These are phyloP conservation scores for Epichloe typhina DNA, from an alignment of 2,329 filamentous ascomycete genomes.

Conservation along the genomic window DNA sequence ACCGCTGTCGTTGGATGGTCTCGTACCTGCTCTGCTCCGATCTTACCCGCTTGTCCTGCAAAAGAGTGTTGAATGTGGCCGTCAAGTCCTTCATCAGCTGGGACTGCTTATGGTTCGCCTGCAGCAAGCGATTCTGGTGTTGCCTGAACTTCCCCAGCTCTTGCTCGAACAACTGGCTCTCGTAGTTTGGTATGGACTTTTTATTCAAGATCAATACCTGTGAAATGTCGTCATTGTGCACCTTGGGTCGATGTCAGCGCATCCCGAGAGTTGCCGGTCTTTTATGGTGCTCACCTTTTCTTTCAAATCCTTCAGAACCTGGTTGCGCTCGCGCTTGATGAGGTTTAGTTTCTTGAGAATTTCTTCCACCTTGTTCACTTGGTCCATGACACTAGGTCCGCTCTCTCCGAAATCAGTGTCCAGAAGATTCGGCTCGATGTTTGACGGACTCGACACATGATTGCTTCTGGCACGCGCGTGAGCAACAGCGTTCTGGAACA, in stretches of 20 bases:
- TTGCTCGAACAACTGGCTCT: constrained; percentile 82
- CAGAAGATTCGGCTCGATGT: constrained; percentile 63
- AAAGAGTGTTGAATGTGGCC: constrained; percentile 67
- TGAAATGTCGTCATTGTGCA: constrained; percentile 92
- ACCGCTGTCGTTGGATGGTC: constrained; percentile 68
- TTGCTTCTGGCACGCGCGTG: constrained; percentile 58
- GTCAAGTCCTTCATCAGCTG: constrained; percentile 92
- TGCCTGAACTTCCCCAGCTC: constrained; percentile 96
- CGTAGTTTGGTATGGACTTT: constrained; percentile 85
- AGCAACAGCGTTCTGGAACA: constrained; percentile 79
- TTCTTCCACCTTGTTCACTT: constrained; percentile 80
- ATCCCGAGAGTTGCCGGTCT: background rate
- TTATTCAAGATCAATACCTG: constrained; percentile 97
- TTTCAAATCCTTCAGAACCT: constrained; percentile 92
- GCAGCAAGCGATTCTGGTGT: constrained; percentile 79
- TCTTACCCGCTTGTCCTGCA: constrained; percentile 88
- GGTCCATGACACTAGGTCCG: constrained; percentile 68
- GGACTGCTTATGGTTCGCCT: constrained; percentile 91
- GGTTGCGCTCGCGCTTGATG: constrained; percentile 80
- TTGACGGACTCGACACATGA: constrained; percentile 46
- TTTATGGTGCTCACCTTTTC: constrained; percentile 61
- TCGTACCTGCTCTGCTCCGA: constrained; percentile 95
- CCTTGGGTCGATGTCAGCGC: constrained; percentile 33
- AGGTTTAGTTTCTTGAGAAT: constrained; percentile 82
- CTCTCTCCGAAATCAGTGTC: constrained; percentile 84